phyloP scores from a whole-genome alignment of 208 protist genomes.

The Herpetomonas samuelpessoai region DNA sequence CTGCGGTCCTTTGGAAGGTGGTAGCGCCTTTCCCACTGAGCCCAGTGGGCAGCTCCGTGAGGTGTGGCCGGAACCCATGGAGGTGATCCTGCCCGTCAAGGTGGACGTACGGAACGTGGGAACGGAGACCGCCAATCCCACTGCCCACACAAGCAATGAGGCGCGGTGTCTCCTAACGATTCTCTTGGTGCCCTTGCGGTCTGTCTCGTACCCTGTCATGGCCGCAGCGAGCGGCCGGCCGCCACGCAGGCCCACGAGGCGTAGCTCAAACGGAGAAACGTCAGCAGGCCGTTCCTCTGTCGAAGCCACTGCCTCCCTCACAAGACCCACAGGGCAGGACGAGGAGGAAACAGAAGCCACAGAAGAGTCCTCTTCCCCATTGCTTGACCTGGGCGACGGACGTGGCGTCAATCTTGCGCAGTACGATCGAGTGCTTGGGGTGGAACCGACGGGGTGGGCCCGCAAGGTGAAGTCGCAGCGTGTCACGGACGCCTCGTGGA shows the following conservation, averaged over 20 bases:
- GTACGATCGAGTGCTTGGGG: conserved; percentile 59
- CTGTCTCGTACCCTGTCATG: conserved; percentile 26
- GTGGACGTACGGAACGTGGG: background rate
- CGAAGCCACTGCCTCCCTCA: background rate
- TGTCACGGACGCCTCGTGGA: conserved; percentile 22
- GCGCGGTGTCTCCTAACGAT: conserved; percentile 22
- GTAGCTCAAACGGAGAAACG: background rate
- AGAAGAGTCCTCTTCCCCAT: too few species aligned
- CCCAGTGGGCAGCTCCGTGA: background rate
- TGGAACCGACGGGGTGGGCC: conserved; percentile 87
- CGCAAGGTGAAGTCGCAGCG: conserved; percentile 16
- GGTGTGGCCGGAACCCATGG: background rate
- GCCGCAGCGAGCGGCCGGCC: conserved; percentile 16
- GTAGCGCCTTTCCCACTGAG: background rate
- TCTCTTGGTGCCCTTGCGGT: conserved; percentile 44
- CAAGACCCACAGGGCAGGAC: too few species aligned
- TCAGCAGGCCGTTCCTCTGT: too few species aligned
- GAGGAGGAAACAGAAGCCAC: too few species aligned
- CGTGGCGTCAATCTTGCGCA: conserved; percentile 34
- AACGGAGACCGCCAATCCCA: background rate
- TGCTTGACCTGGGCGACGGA: conserved; percentile 34
- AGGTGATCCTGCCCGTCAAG: conserved; percentile 3
- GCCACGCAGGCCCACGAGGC: background rate
- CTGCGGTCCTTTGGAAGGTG: background rate
- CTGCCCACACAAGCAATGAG: background rate